These are phyloP conservation scores for Starmerella bombicola DNA, from an alignment of 805 yeast species.

Conservation along the genomic window DNA sequence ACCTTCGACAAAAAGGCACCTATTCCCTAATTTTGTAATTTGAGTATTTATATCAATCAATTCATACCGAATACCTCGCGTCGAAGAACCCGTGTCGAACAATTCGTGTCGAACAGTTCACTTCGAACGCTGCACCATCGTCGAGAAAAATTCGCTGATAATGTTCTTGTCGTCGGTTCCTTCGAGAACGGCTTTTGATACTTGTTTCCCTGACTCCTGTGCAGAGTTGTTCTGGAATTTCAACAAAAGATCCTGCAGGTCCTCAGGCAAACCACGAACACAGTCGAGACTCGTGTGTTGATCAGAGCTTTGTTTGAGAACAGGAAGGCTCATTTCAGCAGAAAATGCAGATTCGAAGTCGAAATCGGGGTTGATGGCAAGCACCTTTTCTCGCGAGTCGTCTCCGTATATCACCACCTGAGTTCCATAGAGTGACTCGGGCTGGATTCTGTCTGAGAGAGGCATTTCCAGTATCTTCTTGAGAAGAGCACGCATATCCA, in stretches of 20 bases:
- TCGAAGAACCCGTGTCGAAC: too few species aligned
- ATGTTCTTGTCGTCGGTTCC: constrained; percentile 10
- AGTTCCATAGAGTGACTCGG: constrained; percentile 5
- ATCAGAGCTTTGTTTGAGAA: background rate
- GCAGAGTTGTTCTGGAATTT: background rate
- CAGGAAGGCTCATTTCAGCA: background rate
- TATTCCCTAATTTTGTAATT: too few species aligned
- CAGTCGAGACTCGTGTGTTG: background rate
- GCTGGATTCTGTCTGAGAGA: background rate
- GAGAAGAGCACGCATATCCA: background rate
- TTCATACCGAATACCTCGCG: too few species aligned
- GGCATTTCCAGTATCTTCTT: background rate
- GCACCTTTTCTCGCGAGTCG: constrained; percentile 16
- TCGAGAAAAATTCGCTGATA: constrained; percentile 15
- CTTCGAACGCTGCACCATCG: constrained; percentile 4
- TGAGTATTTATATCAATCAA: too few species aligned
- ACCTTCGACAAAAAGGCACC: constrained; percentile 28
- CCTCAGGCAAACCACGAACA: background rate
- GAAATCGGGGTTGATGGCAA: constrained; percentile 18
- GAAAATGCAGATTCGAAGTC: constrained; percentile 7
- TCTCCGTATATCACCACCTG: background rate
- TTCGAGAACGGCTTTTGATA: background rate
- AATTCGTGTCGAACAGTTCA: too few species aligned
- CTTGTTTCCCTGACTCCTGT: background rate
- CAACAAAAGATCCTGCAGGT: constrained; percentile 1